Evolutionary conservation across 352 stramenopile genomes (phyloP), one percentile per base, ranked within the genome.

Genomic region (Phytopythium delawarense): DNA sequence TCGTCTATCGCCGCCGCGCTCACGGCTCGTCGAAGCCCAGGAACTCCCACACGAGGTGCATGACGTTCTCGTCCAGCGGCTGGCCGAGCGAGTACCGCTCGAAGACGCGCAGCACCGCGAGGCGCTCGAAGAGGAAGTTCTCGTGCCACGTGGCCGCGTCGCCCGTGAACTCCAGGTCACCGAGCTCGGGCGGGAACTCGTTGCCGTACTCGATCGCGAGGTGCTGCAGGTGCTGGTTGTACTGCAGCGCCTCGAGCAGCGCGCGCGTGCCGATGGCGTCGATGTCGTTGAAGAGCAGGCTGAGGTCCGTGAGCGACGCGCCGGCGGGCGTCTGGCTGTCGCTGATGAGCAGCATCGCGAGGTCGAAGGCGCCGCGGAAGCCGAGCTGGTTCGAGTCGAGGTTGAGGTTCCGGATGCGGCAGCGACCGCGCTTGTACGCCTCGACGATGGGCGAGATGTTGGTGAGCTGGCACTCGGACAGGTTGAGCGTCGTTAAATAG

Each of bases 341-440:
- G 51, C 74, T 79, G 66, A 84, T 84, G 39, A 84, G 62, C 54
- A 84, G 59, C 75, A 84, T 81, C n/a, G 75, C 75, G 28, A 84
- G 68, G 57, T 84, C 75, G 62, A 84, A 81, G 4, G 75, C 72
- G n/a, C 75, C 75, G 45, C 73, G 72, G 63, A 84, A 84, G 34
- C 75, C 75, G 34, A 84, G 70, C 57, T 81, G 75, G 59, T 84
- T 84, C 49, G 72, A 81, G 65, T 84, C 75, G 34, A 84, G 54
- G 61, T 81, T 81, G 32, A 84, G 70, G 37, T 50, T 68, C 37
- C 74, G 72, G 32, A 84, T 78, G 30, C 73, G 72, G 51, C 72
- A 84, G 30, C 74, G 70, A 20, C 75, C 75, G 42, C 75, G 69
- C 61, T 78, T 75, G 70, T 81, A 84, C n/a, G 75, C 75, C 34